These are phyloP conservation scores for Grosmannia clavigera DNA, from an alignment of 2,329 filamentous ascomycete genomes.

Conservation along the genomic window DNA sequence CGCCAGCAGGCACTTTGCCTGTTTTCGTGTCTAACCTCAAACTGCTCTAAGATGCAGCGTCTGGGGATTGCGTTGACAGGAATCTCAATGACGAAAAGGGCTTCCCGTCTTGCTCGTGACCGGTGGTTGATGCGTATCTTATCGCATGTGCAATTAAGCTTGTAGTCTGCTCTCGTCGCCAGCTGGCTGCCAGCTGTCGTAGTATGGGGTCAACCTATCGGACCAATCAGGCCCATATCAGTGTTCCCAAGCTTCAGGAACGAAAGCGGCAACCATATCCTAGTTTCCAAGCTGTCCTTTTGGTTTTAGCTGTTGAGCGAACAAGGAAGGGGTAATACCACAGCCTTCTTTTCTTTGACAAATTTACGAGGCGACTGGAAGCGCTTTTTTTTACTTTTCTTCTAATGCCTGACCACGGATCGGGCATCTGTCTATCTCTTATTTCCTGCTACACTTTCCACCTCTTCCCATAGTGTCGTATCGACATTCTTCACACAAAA, in stretches of 20 bases:
- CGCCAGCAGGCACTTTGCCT: not conserved
- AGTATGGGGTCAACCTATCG: slow-evolving; percentile 4
- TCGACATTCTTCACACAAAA: slow-evolving; percentile 5
- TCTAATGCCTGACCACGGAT: not conserved
- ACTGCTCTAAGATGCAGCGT: no score
- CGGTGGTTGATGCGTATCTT: no score
- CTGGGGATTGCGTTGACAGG: no score
- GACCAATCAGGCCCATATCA: slow-evolving; percentile 6
- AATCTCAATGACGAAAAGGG: no score
- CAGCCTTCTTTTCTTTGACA: not conserved
- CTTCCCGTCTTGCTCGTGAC: no score
- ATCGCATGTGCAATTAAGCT: no score
- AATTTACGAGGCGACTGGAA: not conserved
- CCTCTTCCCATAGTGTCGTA: not conserved
- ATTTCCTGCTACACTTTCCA: not conserved
- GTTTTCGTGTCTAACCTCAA: no score
- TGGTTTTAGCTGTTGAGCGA: not conserved
- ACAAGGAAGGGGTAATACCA: not conserved
- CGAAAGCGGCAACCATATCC: not conserved
- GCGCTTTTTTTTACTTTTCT: not conserved
- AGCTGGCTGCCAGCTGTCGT: not conserved
- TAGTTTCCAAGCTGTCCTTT: slow-evolving; percentile 11
- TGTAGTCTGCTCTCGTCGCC: not conserved
- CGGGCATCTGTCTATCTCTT: no score
- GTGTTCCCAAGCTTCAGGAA: slow-evolving; percentile 5